Evolutionary conservation across 495 filamentous ascomycete genomes (phyloP).

Genomic region (Neurospora sp.): DNA sequence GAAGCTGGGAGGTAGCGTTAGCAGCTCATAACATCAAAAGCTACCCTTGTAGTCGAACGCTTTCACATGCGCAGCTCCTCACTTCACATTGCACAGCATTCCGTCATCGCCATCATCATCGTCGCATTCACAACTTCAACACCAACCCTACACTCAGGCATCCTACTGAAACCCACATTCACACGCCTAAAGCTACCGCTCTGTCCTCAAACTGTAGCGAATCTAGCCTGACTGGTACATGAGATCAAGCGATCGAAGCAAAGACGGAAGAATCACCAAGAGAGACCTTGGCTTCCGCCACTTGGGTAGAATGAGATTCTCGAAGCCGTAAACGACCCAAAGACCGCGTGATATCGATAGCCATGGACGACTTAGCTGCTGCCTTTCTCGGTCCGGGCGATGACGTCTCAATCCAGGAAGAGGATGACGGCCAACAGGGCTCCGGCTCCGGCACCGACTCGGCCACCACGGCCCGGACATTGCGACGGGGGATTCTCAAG

Average conservation of each 20-base stretch:
- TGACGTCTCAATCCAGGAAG: constrained; percentile 8
- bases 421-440: constrained; percentile 13
- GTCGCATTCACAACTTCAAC: neutral
- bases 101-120: neutral
- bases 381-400: constrained; percentile 26
- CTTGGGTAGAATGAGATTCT: neutral
- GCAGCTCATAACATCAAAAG: neutral
- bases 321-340: neutral
- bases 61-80: neutral
- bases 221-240: neutral
- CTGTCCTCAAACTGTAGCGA: neutral
- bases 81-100: neutral
- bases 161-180: neutral
- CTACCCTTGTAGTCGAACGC: neutral
- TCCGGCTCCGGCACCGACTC: constrained; percentile 16
- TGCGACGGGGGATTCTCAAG: constrained; percentile 31
- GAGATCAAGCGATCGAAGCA: neutral
- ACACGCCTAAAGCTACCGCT: neutral
- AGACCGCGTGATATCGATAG: neutral
- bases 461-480: constrained; percentile 22
- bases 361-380: constrained; percentile 29
- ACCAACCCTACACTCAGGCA: neutral
- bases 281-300: neutral
- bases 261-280: neutral
- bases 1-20: neutral